A percentile compares a stretch with the other conserved stretches of the same genome.
These are phyloP conservation scores for Chenopodium album DNA, from an alignment of 148 eudicot genomes.

Conservation along the genomic window DNA sequence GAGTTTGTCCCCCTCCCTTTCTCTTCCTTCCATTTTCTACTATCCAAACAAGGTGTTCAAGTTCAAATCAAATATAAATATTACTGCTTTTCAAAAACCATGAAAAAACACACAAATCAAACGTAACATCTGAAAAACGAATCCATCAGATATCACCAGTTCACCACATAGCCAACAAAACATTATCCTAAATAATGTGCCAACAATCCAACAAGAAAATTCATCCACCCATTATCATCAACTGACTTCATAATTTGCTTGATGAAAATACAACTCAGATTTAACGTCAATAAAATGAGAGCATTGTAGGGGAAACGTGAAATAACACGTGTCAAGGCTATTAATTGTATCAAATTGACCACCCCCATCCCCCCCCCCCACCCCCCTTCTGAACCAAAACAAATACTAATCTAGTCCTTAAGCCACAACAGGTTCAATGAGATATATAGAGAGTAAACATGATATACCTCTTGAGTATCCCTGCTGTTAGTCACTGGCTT, in stretches of 20 bases:
- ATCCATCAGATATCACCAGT: not conserved
- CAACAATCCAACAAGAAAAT: not conserved
- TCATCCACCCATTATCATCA: not conserved
- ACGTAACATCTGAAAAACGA: not conserved
- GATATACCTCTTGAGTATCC: conserved; percentile 91
- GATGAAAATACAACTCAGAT: too few species aligned
- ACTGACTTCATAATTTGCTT: not conserved
- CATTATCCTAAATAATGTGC: not conserved
- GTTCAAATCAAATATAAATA: not conserved
- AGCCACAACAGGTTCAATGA: not conserved
- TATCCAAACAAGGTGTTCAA: not conserved
- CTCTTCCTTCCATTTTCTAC: too few species aligned
- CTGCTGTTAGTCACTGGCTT: conserved; percentile 98
- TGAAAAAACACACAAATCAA: not conserved
- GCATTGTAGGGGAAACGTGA: too few species aligned
- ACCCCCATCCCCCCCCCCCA: too few species aligned
- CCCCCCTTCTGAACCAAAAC: too few species aligned
- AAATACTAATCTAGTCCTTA: not conserved
- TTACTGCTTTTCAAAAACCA: not conserved
- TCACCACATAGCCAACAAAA: not conserved
- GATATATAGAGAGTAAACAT: not conserved
- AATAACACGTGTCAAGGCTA: too few species aligned
- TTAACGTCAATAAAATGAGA: too few species aligned
- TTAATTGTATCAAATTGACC: too few species aligned
- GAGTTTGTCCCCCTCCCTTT: too few species aligned